Evolutionary conservation across 257 asterid genomes (phyloP).

Genomic region (Ocimum tenuiflorum): DNA sequence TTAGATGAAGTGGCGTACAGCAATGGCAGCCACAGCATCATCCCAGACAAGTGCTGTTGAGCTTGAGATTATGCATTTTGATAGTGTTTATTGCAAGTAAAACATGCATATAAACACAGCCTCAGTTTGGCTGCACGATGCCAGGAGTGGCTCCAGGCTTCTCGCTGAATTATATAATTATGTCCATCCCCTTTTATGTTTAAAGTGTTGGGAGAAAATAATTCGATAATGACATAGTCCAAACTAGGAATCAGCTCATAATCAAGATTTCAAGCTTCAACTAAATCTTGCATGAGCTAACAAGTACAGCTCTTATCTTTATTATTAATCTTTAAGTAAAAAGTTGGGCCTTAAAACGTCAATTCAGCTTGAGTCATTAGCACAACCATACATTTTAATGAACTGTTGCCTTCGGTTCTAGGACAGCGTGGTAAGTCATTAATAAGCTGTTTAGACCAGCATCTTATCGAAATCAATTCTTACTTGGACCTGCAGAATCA

Average conservation of each 20-base stretch:
- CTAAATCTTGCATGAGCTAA: not conserved
- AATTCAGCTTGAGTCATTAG: not conserved
- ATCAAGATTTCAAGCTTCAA: not conserved
- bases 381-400: not conserved
- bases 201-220: not conserved
- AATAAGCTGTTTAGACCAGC: not conserved
- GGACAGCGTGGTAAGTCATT: not conserved
- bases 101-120: not conserved
- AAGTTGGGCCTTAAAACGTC: not conserved
- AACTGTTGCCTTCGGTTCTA: not conserved
- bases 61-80: not conserved
- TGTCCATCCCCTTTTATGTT: slow-evolving; percentile 3
- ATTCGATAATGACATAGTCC: not conserved
- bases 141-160: not conserved
- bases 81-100: not conserved
- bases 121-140: not conserved
- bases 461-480: not conserved
- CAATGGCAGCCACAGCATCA: not conserved
- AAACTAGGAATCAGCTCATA: not conserved
- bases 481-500: not conserved
- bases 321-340: not conserved
- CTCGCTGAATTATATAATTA: not conserved
- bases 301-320: not conserved
- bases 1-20: not conserved
- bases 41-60: not conserved